Evolutionary conservation across 805 yeast species (phyloP).

Genomic region (Saccharomyces kudriavzevii): DNA sequence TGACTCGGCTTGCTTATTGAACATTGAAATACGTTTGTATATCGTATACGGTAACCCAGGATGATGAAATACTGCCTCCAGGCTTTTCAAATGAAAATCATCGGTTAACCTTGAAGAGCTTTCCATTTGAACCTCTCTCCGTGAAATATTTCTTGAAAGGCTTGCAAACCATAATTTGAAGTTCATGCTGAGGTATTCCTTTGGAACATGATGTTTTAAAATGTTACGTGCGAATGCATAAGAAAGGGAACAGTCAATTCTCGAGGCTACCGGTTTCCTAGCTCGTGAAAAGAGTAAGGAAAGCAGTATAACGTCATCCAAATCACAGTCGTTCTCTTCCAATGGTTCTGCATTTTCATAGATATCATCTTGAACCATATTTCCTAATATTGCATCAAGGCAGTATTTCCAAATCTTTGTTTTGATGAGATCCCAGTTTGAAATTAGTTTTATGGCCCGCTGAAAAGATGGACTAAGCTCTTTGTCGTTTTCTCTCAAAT

Average conservation of each 20-base stretch:
- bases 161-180: slow-evolving; percentile 14
- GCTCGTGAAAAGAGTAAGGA: slow-evolving; percentile 14
- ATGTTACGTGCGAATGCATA: slow-evolving; percentile 4
- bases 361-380: slow-evolving; percentile 3
- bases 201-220: slow-evolving; percentile 2
- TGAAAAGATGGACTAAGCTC: slow-evolving; percentile 1
- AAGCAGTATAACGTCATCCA: slow-evolving; percentile 8
- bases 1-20: not conserved
- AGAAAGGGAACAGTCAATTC: slow-evolving; percentile 1
- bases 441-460: slow-evolving; percentile 1
- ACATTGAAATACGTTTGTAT: slow-evolving; percentile 2
- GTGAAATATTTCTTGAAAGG: slow-evolving; percentile 2
- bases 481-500: not conserved
- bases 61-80: slow-evolving; percentile 2
- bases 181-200: slow-evolving; percentile 7
- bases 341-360: slow-evolving; percentile 11
- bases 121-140: not conserved
- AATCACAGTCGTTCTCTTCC: slow-evolving; percentile 1
- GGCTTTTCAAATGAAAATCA: not conserved
- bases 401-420: slow-evolving; percentile 10
- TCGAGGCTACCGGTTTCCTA: slow-evolving; percentile 3
- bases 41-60: slow-evolving; percentile 4
- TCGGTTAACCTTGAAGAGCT: not conserved
- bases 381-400: slow-evolving; percentile 9
- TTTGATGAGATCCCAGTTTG: not conserved